Conservation (phyloP, 352 stramenopile species). For the Globisporangium paddicum region DNA sequence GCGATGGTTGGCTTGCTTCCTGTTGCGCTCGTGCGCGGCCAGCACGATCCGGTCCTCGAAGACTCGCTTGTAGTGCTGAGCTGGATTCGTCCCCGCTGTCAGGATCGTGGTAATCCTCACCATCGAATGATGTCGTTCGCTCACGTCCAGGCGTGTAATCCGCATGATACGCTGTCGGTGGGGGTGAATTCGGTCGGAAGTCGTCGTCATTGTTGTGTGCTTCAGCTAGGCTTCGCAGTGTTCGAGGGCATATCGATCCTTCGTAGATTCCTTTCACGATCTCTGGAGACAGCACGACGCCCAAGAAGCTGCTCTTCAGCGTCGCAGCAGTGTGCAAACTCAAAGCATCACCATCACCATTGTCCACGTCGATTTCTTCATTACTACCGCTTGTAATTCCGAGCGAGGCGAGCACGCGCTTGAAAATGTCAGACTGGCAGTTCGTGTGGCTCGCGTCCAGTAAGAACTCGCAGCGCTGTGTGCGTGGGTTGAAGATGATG, state of each 20-base stretch:
- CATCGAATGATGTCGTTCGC: neutral
- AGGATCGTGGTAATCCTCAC: neutral
- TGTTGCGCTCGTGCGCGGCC: neutral
- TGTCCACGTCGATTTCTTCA: slow-evolving; percentile 8
- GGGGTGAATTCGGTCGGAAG: slow-evolving; percentile 1
- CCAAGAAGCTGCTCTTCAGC: slow-evolving; percentile 39
- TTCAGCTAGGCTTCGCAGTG: slow-evolving; percentile 10
- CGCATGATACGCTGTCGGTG: neutral
- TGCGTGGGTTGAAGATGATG: slow-evolving; percentile 57
- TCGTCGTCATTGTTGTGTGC: slow-evolving; percentile 4
- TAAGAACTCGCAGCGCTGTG: slow-evolving; percentile 46
- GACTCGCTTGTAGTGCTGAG: neutral
- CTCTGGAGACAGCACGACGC: slow-evolving; percentile 25
- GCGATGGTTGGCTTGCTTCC: slow-evolving; percentile 1
- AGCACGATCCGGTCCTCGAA: neutral
- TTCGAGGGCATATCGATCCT: slow-evolving; percentile 36
- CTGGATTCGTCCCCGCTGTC: neutral
- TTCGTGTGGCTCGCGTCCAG: slow-evolving; percentile 38
- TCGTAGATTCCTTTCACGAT: slow-evolving; percentile 46
- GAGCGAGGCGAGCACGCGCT: slow-evolving; percentile 30
- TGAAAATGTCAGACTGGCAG: slow-evolving; percentile 48
- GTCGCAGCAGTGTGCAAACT: slow-evolving; percentile 27
- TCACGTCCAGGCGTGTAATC: neutral
- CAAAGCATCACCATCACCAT: neutral
- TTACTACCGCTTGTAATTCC: slow-evolving; percentile 18